phyloP scores from a whole-genome alignment of 2,329 filamentous ascomycete genomes.

The Penicillium sp. region DNA sequence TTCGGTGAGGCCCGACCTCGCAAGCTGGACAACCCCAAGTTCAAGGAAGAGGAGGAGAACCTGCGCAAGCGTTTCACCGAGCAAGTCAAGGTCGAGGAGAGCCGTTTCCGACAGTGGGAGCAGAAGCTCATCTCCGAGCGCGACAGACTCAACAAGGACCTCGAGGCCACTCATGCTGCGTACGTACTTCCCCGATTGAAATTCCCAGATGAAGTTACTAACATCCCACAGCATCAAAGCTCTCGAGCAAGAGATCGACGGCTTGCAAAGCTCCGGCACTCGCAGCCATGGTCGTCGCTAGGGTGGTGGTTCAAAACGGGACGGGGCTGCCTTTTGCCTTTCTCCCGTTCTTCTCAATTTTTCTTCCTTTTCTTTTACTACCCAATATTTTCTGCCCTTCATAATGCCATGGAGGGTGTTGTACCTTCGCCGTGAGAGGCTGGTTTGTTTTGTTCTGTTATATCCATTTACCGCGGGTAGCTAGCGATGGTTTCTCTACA shows the following conservation, averaged over 20 bases:
- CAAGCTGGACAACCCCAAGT: constrained; percentile 99
- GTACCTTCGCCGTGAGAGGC: constrained; percentile 25
- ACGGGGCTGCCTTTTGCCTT: constrained; percentile 22
- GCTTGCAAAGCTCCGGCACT: constrained; percentile 82
- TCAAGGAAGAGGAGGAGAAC: constrained; percentile 99
- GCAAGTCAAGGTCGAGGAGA: constrained; percentile 99
- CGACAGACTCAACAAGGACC: constrained; percentile 98
- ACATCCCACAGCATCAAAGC: constrained; percentile 43
- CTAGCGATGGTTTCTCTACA: constrained; percentile 38
- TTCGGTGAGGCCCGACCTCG: constrained; percentile 94
- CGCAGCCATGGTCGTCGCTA: constrained; percentile 92
- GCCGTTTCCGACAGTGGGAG: constrained; percentile 98
- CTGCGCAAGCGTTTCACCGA: constrained; percentile 98
- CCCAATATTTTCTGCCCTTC: constrained; percentile 28
- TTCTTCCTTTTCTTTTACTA: constrained; percentile 25
- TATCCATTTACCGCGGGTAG: constrained; percentile 36
- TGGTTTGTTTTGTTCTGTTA: constrained; percentile 29
- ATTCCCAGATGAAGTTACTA: constrained; percentile 15
- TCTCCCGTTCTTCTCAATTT: constrained; percentile 26
- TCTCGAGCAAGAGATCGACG: constrained; percentile 79
- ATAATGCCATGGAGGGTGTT: constrained; percentile 25
- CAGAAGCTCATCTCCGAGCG: constrained; percentile 99
- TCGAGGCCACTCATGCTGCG: constrained; percentile 92
- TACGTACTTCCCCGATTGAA: constrained; percentile 28
- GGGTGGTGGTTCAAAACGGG: constrained; percentile 25